Percentiles rank a stretch among this genome's conserved stretches.
These are phyloP conservation scores for Lichina pygmaea DNA, from an alignment of 495 filamentous ascomycete genomes.

Conservation along the genomic window DNA sequence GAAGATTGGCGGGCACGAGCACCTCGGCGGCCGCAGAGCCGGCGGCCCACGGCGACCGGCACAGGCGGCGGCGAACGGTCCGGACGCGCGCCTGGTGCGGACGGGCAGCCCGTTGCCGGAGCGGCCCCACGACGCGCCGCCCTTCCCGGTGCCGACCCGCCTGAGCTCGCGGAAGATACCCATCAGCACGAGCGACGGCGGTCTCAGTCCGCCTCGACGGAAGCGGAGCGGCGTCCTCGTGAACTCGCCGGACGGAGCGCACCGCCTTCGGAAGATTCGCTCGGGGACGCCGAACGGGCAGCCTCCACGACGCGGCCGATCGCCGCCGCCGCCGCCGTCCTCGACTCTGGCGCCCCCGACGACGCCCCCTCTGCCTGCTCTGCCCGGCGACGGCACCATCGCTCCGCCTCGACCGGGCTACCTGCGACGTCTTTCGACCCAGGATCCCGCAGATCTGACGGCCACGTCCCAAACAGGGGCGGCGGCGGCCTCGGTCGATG, in stretches of 20 bases:
- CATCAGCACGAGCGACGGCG: conserved; percentile 46
- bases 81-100: background rate
- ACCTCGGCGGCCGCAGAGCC: too few relatives aligned
- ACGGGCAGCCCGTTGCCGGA: conserved; percentile 12
- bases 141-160: conserved; percentile 75
- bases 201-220: conserved; percentile 44
- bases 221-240: background rate
- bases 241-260: background rate
- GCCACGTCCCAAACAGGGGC: conserved; percentile 15
- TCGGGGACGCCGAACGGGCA: background rate
- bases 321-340: conserved; percentile 35
- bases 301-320: conserved; percentile 23
- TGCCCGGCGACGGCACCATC: conserved; percentile 48
- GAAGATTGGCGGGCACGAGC: too few relatives aligned
- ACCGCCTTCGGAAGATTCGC: conserved; percentile 1
- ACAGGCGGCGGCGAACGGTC: background rate
- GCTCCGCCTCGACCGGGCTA: conserved; percentile 16
- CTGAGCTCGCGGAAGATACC: conserved; percentile 63
- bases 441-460: conserved; percentile 23
- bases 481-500: conserved; percentile 23
- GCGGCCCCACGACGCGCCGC: conserved; percentile 19
- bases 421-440: conserved; percentile 11
- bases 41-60: too few relatives aligned
- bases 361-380: conserved; percentile 30
- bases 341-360: conserved; percentile 34